Percentiles rank a stretch among this genome's conserved stretches.
Conservation (phyloP, 352 stramenopile species). For the Globisporangium cystogenes region DNA sequence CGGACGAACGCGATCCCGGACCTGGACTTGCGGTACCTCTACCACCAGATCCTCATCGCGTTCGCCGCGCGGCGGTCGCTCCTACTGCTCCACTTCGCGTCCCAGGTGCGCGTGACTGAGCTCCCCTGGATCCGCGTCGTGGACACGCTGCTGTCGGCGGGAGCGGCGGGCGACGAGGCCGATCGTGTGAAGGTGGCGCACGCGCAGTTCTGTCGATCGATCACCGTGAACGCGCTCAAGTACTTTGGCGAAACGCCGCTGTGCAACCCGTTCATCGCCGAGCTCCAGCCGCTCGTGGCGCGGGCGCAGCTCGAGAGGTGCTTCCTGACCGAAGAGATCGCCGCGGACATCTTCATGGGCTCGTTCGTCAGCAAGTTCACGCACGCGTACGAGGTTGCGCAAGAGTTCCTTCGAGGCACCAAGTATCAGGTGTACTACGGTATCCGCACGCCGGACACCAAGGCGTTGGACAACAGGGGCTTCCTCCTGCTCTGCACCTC, state of each 20-base stretch:
- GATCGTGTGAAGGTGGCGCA: conserved; percentile 1
- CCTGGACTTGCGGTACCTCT: conserved; percentile 8
- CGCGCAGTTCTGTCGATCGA: background rate
- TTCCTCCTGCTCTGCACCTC: conserved; percentile 1
- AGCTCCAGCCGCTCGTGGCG: conserved; percentile 7
- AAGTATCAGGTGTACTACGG: conserved; percentile 18
- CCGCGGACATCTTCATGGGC: conserved; percentile 19
- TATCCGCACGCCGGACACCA: background rate
- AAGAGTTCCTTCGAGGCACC: conserved; percentile 6
- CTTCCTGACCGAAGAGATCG: conserved; percentile 13
- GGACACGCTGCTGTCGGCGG: background rate
- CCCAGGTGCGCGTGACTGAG: conserved; percentile 10
- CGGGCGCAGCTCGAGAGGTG: conserved; percentile 1
- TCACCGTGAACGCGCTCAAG: conserved; percentile 4
- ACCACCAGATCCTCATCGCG: conserved; percentile 16
- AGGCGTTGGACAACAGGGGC: background rate
- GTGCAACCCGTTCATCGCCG: conserved; percentile 13
- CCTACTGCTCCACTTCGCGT: conserved; percentile 15
- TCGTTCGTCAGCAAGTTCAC: conserved; percentile 13
- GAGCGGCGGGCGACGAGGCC: background rate
- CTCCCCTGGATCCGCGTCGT: conserved; percentile 12
- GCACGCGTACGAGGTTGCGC: conserved; percentile 1
- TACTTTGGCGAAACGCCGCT: background rate
- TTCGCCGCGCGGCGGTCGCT: conserved; percentile 13
- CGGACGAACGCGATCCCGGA: conserved; percentile 5